phyloP scores from a whole-genome alignment of 2,329 filamentous ascomycete species.

The Magnaporthiopsis rhizophila region DNA sequence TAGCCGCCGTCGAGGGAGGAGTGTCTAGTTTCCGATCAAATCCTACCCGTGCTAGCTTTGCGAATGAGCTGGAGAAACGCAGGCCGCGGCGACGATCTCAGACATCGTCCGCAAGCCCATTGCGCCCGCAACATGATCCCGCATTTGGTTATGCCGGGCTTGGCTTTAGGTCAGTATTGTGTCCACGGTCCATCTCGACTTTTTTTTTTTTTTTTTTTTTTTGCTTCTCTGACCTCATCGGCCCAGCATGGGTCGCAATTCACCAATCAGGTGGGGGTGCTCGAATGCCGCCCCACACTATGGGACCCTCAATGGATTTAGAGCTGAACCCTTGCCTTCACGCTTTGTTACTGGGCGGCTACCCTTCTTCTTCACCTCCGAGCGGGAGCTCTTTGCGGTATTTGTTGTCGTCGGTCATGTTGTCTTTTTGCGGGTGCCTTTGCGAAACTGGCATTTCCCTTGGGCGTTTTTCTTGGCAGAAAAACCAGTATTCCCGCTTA shows the following conservation, averaged over 20 bases:
- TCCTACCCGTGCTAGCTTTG: constrained; percentile 36
- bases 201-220: constrained; percentile 4
- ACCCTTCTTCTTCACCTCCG: too few species aligned
- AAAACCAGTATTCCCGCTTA: too few species aligned
- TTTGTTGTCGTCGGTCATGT: too few species aligned
- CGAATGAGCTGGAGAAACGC: constrained; percentile 25
- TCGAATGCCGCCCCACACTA: neutral
- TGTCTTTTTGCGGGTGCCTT: too few species aligned
- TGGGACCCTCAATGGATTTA: too few species aligned
- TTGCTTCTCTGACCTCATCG: neutral
- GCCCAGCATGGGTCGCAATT: neutral
- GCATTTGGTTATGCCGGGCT: constrained; percentile 1
- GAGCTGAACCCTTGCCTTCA: too few species aligned
- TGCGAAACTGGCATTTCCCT: too few species aligned
- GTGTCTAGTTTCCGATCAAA: neutral
- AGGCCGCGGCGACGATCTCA: constrained; percentile 27
- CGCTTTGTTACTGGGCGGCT: too few species aligned
- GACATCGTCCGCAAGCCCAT: constrained; percentile 46
- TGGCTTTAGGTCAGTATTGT: neutral
- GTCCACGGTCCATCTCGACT: neutral
- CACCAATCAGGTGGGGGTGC: neutral
- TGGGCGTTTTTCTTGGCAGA: too few species aligned
- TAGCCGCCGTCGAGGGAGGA: neutral
- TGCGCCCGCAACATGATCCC: constrained; percentile 31
- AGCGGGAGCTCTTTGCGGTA: too few species aligned